phyloP scores from a whole-genome alignment of 257 asterid species.

The Solanum peruvianum region DNA sequence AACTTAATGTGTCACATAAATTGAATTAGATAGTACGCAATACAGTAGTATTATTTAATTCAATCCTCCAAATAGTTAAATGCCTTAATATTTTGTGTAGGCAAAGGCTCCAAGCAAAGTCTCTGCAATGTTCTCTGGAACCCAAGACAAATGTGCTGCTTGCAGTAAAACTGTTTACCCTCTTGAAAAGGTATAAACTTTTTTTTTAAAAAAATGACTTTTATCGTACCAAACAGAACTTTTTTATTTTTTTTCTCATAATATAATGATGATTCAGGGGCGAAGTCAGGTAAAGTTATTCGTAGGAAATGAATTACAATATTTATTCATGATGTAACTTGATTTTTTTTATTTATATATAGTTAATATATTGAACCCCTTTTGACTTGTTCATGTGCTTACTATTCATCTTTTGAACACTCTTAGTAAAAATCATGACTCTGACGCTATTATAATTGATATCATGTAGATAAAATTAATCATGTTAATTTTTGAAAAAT shows the following conservation, averaged over 20 bases:
- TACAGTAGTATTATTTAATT: not conserved
- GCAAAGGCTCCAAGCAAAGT: conserved; percentile 61
- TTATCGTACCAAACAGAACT: not conserved
- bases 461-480: not conserved
- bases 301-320: not conserved
- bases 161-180: conserved; percentile 80
- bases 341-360: not conserved
- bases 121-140: conserved; percentile 73
- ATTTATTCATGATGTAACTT: not conserved
- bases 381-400: not conserved
- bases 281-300: not conserved
- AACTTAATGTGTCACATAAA: not conserved
- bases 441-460: fast-evolving
- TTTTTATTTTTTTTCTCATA: not conserved
- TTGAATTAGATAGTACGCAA: not conserved
- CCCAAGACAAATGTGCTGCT: conserved; percentile 70
- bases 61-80: not conserved
- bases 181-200: conserved; percentile 52
- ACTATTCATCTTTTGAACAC: not conserved
- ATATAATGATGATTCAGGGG: not conserved
- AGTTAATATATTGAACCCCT: not conserved
- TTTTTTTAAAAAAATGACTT: not conserved
- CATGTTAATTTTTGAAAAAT: not conserved
- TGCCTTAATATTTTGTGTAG: conserved; percentile 15
- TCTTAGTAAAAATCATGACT: not conserved